phyloP scores from a whole-genome alignment of 805 yeast species.

The Teunomyces tritomae region DNA sequence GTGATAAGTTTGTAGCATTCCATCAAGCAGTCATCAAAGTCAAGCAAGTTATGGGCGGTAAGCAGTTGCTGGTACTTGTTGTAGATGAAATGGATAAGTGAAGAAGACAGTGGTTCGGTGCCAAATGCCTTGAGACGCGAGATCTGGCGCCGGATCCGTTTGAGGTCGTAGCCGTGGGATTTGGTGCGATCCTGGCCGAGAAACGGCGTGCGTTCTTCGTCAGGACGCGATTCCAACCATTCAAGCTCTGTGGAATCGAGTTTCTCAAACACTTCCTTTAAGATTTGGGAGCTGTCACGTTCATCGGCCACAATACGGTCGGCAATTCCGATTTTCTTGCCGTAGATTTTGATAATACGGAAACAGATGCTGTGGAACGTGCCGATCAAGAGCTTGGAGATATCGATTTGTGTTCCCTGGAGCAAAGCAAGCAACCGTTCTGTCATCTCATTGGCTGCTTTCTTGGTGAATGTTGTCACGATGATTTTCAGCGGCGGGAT shows the following conservation, averaged over 20 bases:
- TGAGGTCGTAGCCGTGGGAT: conserved; percentile 37
- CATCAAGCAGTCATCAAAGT: conserved; percentile 81
- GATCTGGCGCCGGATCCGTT: conserved; percentile 43
- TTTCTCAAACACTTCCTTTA: conserved; percentile 40
- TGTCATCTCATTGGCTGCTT: conserved; percentile 85
- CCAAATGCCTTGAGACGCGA: conserved; percentile 59
- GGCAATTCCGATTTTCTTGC: conserved; percentile 45
- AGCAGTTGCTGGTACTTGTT: conserved; percentile 51
- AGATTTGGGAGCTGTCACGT: conserved; percentile 50
- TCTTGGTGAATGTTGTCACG: conserved; percentile 90
- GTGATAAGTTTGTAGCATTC: conserved; percentile 50
- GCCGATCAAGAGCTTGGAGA: conserved; percentile 62
- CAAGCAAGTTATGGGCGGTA: conserved; percentile 46
- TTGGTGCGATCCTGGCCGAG: conserved; percentile 9
- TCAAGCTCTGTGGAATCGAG: conserved; percentile 18
- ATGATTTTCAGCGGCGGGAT: conserved; percentile 63
- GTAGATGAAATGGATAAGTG: conserved; percentile 38
- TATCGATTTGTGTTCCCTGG: conserved; percentile 30
- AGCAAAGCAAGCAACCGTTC: conserved; percentile 51
- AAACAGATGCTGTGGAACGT: conserved; percentile 88
- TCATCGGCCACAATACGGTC: conserved; percentile 61
- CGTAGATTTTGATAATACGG: conserved; percentile 54
- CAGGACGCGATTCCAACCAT: conserved; percentile 11
- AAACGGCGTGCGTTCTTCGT: conserved; percentile 14
- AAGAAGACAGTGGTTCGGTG: conserved; percentile 29